Evolutionary conservation across 73 alveolate species (phyloP).

Genomic region (Paraurostyla sp.): DNA sequence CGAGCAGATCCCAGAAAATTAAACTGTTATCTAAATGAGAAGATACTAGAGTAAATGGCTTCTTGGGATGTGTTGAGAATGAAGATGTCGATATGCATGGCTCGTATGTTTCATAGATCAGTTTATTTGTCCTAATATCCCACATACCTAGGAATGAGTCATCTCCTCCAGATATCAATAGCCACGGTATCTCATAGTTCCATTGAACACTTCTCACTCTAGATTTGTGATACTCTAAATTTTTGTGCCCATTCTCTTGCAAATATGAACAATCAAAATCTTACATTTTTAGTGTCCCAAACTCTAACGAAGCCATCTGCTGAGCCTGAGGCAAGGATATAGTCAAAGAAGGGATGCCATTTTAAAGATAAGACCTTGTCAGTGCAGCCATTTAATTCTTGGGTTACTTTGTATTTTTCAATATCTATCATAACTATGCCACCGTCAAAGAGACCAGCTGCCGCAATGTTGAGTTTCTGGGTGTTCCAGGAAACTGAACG

Average conservation of each 20-base stretch:
- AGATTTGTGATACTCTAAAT: conserved; percentile 77
- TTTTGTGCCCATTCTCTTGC: conserved; percentile 63
- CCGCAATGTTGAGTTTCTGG: not conserved
- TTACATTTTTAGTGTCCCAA: conserved; percentile 70
- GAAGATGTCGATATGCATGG: conserved; percentile 86
- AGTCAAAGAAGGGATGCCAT: conserved; percentile 69
- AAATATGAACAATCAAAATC: not conserved
- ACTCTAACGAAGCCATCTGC: conserved; percentile 60
- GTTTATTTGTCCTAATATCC: conserved; percentile 78
- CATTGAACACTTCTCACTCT: conserved; percentile 85
- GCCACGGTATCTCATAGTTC: conserved; percentile 85
- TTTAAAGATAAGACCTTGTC: conserved; percentile 54
- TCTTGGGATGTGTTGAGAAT: conserved; percentile 73
- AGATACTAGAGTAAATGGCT: conserved; percentile 83
- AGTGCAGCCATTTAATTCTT: conserved; percentile 3
- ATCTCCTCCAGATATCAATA: conserved; percentile 84
- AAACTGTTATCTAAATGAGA: conserved; percentile 87
- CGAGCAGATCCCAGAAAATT: conserved; percentile 73
- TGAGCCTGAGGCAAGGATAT: conserved; percentile 69
- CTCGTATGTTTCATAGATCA: conserved; percentile 69
- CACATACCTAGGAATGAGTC: conserved; percentile 79
- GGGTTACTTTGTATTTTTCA: not conserved
- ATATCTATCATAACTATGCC: conserved; percentile 15
- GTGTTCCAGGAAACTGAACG: conserved; percentile 67
- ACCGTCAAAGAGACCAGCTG: conserved; percentile 56